phyloP scores from a whole-genome alignment of 202 grass and related monocot genomes.

The Setaria viridis region DNA sequence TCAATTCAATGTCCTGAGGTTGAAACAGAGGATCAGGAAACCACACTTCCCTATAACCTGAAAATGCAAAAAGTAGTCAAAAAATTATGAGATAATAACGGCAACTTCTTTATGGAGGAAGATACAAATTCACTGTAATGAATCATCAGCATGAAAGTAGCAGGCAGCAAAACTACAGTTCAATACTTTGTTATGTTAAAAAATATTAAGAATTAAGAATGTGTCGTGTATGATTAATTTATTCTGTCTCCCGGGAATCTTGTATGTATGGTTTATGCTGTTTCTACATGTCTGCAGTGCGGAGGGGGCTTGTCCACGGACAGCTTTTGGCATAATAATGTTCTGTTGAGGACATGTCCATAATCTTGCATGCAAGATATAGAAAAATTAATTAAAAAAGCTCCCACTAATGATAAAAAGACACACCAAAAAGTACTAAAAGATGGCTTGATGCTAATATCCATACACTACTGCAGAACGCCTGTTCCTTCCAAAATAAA shows the following conservation, averaged over 20 bases:
- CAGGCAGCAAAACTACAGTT: neutral
- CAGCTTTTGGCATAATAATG: slow-evolving; percentile 48
- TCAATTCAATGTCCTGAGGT: slow-evolving; percentile 21
- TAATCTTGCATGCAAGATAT: slow-evolving; percentile 41
- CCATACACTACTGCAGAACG: slow-evolving; percentile 16
- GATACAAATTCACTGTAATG: slow-evolving; percentile 9
- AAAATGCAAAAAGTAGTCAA: slow-evolving; percentile 16
- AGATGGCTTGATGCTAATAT: slow-evolving; percentile 34
- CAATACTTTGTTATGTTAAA: slow-evolving; percentile 13
- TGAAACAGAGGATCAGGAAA: slow-evolving; percentile 29
- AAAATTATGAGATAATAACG: slow-evolving; percentile 25
- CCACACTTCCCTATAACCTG: neutral
- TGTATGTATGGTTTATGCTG: slow-evolving; percentile 28
- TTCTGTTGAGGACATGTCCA: slow-evolving; percentile 48
- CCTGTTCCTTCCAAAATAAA: slow-evolving; percentile 33
- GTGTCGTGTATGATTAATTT: slow-evolving; percentile 32
- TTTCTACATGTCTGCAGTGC: slow-evolving; percentile 34
- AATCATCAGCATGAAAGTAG: slow-evolving; percentile 1
- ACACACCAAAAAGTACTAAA: neutral
- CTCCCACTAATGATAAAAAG: slow-evolving; percentile 38
- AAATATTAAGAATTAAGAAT: slow-evolving; percentile 40
- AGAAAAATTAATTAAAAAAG: slow-evolving; percentile 6
- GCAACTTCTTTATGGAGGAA: neutral
- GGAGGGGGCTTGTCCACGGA: slow-evolving; percentile 20
- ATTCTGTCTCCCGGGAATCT: slow-evolving; percentile 45